phyloP scores from a whole-genome alignment of 1,139 yeast species.

The Lodderomyces oxycetoniae region DNA sequence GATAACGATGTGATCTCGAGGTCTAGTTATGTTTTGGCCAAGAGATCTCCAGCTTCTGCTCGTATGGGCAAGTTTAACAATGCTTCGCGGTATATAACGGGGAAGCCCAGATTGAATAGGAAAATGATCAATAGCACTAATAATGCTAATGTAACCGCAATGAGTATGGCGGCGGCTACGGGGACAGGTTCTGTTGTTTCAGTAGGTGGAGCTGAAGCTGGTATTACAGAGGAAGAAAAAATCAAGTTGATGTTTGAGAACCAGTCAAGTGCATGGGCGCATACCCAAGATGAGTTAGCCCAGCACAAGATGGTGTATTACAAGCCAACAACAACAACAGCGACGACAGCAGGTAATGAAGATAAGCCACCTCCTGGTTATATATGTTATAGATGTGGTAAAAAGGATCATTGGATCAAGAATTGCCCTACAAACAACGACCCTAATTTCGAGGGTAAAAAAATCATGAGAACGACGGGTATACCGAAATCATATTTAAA shows the following conservation, averaged over 20 bases:
- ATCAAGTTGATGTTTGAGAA: constrained; percentile 88
- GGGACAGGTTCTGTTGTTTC: neutral
- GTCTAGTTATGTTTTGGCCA: constrained; percentile 77
- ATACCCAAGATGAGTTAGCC: constrained; percentile 87
- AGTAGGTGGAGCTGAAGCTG: constrained; percentile 11
- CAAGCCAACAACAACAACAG: constrained; percentile 35
- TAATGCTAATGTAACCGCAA: constrained; percentile 14
- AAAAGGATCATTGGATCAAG: constrained; percentile 93
- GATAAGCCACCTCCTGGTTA: constrained; percentile 94
- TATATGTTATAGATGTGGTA: constrained; percentile 94
- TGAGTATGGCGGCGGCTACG: constrained; percentile 14
- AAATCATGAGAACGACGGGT: constrained; percentile 92
- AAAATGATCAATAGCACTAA: constrained; percentile 17
- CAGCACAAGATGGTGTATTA: constrained; percentile 61
- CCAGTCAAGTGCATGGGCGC: constrained; percentile 91
- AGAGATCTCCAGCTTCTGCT: constrained; percentile 66
- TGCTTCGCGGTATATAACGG: constrained; percentile 79
- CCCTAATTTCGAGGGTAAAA: constrained; percentile 89
- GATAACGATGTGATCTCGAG: constrained; percentile 89
- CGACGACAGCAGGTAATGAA: constrained; percentile 27
- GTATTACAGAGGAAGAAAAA: constrained; percentile 75
- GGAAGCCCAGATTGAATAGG: constrained; percentile 61
- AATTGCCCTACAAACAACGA: constrained; percentile 93
- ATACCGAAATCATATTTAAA: constrained; percentile 90
- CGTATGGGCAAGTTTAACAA: constrained; percentile 60